Percentiles rank a stretch among this genome's conserved stretches.
Evolutionary conservation across 192 early-diverging fungal species (phyloP).

Genomic region (Entomortierella beljakovae): DNA sequence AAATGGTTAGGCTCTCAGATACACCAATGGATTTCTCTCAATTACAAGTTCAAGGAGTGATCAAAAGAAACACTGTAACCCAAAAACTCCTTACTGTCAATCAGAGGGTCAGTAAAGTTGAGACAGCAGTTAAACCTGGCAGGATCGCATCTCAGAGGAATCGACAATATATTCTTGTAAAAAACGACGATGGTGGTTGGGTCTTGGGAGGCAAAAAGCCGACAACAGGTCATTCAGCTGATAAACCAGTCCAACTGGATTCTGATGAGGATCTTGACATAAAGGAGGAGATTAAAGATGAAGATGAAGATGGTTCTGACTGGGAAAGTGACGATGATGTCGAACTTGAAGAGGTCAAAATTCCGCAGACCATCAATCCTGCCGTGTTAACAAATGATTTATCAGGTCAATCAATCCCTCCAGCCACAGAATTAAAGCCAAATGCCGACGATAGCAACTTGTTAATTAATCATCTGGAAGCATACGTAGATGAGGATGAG

Average conservation of each 20-base stretch:
- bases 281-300: slow-evolving; percentile 25
- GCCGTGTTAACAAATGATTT: not conserved
- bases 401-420: not conserved
- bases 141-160: slow-evolving; percentile 87
- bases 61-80: slow-evolving; percentile 87
- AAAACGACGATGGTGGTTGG: slow-evolving; percentile 87
- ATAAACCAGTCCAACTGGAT: slow-evolving; percentile 44
- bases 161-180: slow-evolving; percentile 86
- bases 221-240: slow-evolving; percentile 18
- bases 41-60: slow-evolving; percentile 87
- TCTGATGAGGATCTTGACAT: slow-evolving; percentile 57
- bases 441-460: slow-evolving; percentile 7
- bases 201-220: slow-evolving; percentile 59
- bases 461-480: slow-evolving; percentile 46
- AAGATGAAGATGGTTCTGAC: slow-evolving; percentile 43
- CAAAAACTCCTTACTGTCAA: slow-evolving; percentile 72
- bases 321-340: slow-evolving; percentile 52
- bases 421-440: not conserved
- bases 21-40: slow-evolving; percentile 90
- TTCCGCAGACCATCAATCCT: not conserved
- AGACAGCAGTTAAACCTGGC: slow-evolving; percentile 46
- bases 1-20: slow-evolving; percentile 75
- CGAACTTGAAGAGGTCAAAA: slow-evolving; percentile 67
- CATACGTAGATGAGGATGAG: slow-evolving; percentile 64
- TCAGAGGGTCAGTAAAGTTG: slow-evolving; percentile 45